Evolutionary conservation across 129 eudicot genomes (phyloP).

Genomic region (Tagetes patula): DNA sequence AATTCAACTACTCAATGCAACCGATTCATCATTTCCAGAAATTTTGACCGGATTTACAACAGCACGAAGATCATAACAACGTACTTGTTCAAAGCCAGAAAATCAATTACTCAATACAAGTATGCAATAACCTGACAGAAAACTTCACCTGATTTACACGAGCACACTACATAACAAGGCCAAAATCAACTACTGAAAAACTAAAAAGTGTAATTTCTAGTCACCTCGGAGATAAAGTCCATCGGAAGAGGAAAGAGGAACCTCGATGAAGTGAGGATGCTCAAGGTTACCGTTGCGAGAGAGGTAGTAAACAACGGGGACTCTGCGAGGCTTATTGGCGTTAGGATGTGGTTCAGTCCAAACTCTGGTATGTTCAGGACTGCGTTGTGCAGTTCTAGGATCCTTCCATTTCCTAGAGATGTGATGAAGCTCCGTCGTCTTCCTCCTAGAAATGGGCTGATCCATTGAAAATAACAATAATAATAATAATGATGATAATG

Average conservation of each 20-base stretch:
- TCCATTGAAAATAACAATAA: not conserved
- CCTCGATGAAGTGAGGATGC: constrained; percentile 43
- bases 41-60: no score
- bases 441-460: constrained; percentile 28
- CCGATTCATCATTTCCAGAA: no score
- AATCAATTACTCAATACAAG: no score
- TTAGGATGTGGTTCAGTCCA: constrained; percentile 56
- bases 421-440: constrained; percentile 40
- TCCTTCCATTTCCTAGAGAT: constrained; percentile 40
- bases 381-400: constrained; percentile 40
- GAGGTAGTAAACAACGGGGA: constrained; percentile 44
- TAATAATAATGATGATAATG: no score
- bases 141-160: no score
- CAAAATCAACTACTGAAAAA: not conserved
- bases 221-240: constrained; percentile 44
- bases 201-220: not conserved
- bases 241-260: constrained; percentile 40
- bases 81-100: no score
- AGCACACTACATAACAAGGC: not conserved
- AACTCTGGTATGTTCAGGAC: constrained; percentile 65
- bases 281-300: constrained; percentile 39
- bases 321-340: constrained; percentile 27
- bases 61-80: no score
- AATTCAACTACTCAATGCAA: not conserved
- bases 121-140: no score